phyloP scores from a whole-genome alignment of 2,329 filamentous ascomycete genomes.

The Aspergillus ruber region DNA sequence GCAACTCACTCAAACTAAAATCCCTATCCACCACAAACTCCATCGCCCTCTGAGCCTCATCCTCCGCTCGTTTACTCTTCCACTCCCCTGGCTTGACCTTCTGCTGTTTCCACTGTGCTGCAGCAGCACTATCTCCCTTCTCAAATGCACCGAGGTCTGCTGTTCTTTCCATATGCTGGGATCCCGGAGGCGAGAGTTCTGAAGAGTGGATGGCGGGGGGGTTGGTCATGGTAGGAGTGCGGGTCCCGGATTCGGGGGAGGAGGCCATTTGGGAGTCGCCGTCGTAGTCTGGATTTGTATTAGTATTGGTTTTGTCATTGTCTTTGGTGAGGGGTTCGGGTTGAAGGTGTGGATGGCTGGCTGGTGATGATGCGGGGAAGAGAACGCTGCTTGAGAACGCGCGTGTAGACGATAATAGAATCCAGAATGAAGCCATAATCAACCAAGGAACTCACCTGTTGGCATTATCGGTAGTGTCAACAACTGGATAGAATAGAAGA shows the following conservation, averaged over 20 bases:
- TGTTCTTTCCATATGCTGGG: constrained; percentile 32
- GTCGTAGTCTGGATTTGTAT: constrained; percentile 39
- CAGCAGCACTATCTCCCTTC: background rate
- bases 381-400: background rate
- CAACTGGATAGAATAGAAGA: too few relatives aligned
- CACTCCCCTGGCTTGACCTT: constrained; percentile 45
- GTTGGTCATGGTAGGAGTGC: constrained; percentile 32
- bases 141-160: background rate
- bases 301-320: too few relatives aligned
- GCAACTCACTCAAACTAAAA: constrained; percentile 41
- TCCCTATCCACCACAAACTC: constrained; percentile 47
- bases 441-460: background rate
- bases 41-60: constrained; percentile 49
- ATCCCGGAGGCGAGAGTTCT: constrained; percentile 52
- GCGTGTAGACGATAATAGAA: background rate
- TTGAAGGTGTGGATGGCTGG: background rate
- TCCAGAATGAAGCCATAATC: background rate
- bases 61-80: constrained; percentile 51
- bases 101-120: constrained; percentile 8
- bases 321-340: too few relatives aligned
- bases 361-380: constrained; percentile 4
- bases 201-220: constrained; percentile 20
- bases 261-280: constrained; percentile 54
- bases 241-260: constrained; percentile 37
- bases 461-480: background rate